phyloP scores from a whole-genome alignment of 2,329 filamentous ascomycete species.

The Geosmithia flava region DNA sequence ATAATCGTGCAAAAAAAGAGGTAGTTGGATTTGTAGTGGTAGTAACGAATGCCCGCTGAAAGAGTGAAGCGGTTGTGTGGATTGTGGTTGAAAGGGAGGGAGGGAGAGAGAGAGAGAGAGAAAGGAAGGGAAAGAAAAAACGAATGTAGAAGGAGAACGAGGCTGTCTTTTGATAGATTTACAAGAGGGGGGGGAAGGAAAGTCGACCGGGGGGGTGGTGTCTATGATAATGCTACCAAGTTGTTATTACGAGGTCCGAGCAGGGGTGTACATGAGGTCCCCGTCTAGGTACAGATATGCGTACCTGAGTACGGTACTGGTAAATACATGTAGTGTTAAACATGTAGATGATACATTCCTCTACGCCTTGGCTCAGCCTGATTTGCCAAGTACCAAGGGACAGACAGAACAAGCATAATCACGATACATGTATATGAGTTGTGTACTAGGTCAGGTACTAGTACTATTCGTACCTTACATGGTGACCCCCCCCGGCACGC shows the following conservation, averaged over 20 bases:
- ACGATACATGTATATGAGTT: too few species aligned
- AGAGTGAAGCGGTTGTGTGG: conserved; percentile 65
- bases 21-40: conserved; percentile 9
- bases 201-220: conserved; percentile 18
- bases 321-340: not conserved
- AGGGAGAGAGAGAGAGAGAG: conserved; percentile 37
- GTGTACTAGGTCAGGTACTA: too few species aligned
- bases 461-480: too few species aligned
- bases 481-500: too few species aligned
- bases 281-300: too few species aligned
- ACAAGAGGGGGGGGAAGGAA: conserved; percentile 30
- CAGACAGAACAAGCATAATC: too few species aligned
- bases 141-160: conserved; percentile 9
- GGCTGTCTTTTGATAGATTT: conserved; percentile 39
- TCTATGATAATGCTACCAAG: conserved; percentile 21
- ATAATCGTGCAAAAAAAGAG: not conserved
- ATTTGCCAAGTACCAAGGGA: too few species aligned
- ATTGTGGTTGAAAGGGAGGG: conserved; percentile 13
- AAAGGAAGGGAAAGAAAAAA: conserved; percentile 17
- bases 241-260: conserved; percentile 23
- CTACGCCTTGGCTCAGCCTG: too few species aligned
- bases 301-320: not conserved
- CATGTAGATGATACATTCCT: too few species aligned
- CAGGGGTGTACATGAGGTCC: too few species aligned
- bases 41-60: conserved; percentile 72